Conservation (phyloP, 768 basidiomycete species). For the Xerocomellus intermedius region DNA sequence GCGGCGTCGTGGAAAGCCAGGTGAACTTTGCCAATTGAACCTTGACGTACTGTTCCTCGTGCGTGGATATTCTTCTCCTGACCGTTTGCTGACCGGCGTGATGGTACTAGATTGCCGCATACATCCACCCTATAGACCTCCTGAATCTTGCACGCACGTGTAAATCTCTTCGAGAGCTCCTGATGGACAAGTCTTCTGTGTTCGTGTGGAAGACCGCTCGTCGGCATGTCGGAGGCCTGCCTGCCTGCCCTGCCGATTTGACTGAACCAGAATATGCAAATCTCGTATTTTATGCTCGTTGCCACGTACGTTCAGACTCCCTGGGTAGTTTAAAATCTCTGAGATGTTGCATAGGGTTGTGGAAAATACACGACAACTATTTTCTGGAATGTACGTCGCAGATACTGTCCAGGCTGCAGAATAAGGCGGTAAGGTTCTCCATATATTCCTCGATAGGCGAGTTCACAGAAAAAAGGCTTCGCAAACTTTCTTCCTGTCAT, state of each 20-base stretch:
- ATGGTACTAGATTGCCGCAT: constrained; percentile 37
- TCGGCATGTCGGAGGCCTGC: constrained; percentile 35
- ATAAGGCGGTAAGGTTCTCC: not conserved
- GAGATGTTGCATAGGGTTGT: constrained; percentile 1
- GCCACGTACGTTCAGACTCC: not conserved
- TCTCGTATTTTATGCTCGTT: constrained; percentile 35
- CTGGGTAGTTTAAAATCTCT: not conserved
- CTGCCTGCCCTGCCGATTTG: constrained; percentile 42
- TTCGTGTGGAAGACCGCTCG: constrained; percentile 28
- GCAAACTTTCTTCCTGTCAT: not conserved
- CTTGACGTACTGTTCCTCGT: constrained; percentile 14
- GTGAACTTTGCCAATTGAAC: constrained; percentile 7
- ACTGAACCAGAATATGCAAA: constrained; percentile 43
- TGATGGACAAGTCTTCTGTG: constrained; percentile 31
- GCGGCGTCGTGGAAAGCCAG: not conserved
- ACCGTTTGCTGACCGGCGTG: not conserved
- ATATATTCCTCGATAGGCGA: not conserved
- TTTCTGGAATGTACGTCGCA: constrained; percentile 11
- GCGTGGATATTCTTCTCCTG: not conserved
- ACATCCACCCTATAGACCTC: constrained; percentile 35
- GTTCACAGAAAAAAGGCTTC: not conserved
- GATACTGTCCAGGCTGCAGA: constrained; percentile 10
- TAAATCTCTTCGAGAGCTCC: constrained; percentile 36
- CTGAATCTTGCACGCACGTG: constrained; percentile 39
- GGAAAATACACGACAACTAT: not conserved